Percentiles rank a stretch among this genome's conserved stretches.
phyloP scores from a whole-genome alignment of 1,284 basidiomycete species.

The Malassezia arunalokei region DNA sequence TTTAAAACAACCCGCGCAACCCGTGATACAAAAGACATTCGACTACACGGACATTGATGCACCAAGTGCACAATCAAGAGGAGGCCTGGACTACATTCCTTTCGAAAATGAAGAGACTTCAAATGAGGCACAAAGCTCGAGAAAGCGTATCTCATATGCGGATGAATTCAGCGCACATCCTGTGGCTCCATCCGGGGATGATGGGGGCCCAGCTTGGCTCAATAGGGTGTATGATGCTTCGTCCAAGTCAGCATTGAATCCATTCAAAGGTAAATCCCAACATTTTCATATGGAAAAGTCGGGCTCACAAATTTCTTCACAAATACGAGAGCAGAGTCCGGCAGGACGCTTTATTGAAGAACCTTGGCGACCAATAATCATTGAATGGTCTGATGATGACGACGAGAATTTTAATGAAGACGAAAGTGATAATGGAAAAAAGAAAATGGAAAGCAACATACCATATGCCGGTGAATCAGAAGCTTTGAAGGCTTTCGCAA shows the following conservation, averaged over 20 bases:
- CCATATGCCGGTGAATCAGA: too few species aligned
- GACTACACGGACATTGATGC: constrained; percentile 4
- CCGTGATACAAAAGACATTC: not conserved
- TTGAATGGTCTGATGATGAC: constrained; percentile 14
- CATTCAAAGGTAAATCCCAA: not conserved
- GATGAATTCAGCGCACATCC: constrained; percentile 6
- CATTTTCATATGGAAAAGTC: not conserved
- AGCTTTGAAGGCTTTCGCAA: too few species aligned
- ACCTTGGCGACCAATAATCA: constrained; percentile 1
- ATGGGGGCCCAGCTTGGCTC: not conserved
- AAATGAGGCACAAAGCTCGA: not conserved
- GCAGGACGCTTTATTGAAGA: constrained; percentile 2
- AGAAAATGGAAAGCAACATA: too few species aligned
- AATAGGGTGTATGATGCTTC: not conserved
- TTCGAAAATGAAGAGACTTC: not conserved
- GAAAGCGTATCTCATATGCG: constrained; percentile 11
- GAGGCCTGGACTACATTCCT: too few species aligned
- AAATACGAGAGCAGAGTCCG: not conserved
- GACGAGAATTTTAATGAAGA: not conserved
- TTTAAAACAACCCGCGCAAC: not conserved
- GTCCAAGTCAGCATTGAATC: not conserved
- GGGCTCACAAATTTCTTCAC: not conserved
- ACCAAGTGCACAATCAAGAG: not conserved
- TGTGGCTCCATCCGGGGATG: not conserved
- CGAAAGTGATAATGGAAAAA: not conserved